Percentiles rank a stretch among this genome's conserved stretches.
Evolutionary conservation across 768 basidiomycete genomes (phyloP).

Genomic region (Cystobasidium onofrii): DNA sequence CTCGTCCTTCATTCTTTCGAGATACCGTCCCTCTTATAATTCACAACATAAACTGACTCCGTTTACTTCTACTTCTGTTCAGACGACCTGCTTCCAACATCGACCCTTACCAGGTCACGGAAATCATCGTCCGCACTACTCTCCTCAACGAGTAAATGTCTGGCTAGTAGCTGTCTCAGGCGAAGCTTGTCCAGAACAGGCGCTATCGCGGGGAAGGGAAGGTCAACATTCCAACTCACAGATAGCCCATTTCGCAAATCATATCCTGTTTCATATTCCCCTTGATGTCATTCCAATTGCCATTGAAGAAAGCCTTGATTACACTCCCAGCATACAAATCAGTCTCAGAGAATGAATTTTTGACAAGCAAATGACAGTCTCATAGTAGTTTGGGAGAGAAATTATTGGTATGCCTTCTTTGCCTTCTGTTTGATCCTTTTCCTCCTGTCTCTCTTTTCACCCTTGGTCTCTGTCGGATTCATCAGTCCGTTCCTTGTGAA

Average conservation of each 20-base stretch:
- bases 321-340: not conserved
- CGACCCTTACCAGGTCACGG: constrained; percentile 90
- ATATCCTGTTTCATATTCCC: too few species aligned
- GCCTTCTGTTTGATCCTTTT: not conserved
- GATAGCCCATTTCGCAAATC: not conserved
- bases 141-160: constrained; percentile 23
- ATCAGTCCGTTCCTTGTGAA: too few species aligned
- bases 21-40: not conserved
- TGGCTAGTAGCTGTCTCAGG: not conserved
- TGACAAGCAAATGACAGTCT: not conserved
- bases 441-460: not conserved
- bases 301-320: too few species aligned
- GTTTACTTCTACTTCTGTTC: not conserved
- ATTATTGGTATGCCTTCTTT: not conserved
- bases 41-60: constrained; percentile 16
- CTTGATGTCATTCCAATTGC: too few species aligned
- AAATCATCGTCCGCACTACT: constrained; percentile 37
- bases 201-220: not conserved
- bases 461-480: too few species aligned
- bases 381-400: not conserved
- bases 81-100: constrained; percentile 96
- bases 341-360: not conserved
- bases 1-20: constrained; percentile 39
- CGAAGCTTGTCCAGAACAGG: not conserved
- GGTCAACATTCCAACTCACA: not conserved